Conservation (phyloP, 2,329 filamentous ascomycete genomes). For the Phaeoacremonium minimum region DNA sequence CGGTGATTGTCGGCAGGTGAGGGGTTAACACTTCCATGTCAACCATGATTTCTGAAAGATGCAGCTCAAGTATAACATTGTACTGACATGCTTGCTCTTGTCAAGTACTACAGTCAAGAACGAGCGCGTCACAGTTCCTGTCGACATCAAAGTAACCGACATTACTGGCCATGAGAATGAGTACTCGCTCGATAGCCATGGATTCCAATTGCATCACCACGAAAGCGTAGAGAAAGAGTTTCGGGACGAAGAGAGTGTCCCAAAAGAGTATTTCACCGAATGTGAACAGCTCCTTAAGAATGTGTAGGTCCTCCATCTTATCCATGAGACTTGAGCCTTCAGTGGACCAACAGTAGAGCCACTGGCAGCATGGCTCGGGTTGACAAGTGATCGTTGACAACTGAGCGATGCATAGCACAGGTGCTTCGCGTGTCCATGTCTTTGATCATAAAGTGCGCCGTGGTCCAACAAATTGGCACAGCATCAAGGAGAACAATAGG, state of each 20-base stretch:
- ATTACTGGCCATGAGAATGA: constrained; percentile 61
- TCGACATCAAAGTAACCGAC: constrained; percentile 49
- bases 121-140: constrained; percentile 61
- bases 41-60: not conserved
- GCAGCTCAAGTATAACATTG: no score
- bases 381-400: no score
- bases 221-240: constrained; percentile 47
- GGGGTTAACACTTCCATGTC: not conserved
- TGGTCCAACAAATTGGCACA: constrained; percentile 54
- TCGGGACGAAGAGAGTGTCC: constrained; percentile 46
- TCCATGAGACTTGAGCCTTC: no score
- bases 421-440: constrained; percentile 4
- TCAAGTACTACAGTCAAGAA: constrained; percentile 51
- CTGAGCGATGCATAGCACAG: constrained; percentile 2
- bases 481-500: constrained; percentile 59
- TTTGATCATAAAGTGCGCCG: constrained; percentile 45
- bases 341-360: no score
- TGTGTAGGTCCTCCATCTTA: no score
- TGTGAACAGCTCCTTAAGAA: constrained; percentile 45
- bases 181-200: constrained; percentile 48
- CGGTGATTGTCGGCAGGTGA: constrained; percentile 5
- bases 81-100: not conserved
- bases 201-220: constrained; percentile 53
- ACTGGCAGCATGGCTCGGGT: no score
- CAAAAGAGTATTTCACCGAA: constrained; percentile 55